Evolutionary conservation across 2,329 filamentous ascomycete genomes (phyloP).

Genomic region (Claviceps maximensis): DNA sequence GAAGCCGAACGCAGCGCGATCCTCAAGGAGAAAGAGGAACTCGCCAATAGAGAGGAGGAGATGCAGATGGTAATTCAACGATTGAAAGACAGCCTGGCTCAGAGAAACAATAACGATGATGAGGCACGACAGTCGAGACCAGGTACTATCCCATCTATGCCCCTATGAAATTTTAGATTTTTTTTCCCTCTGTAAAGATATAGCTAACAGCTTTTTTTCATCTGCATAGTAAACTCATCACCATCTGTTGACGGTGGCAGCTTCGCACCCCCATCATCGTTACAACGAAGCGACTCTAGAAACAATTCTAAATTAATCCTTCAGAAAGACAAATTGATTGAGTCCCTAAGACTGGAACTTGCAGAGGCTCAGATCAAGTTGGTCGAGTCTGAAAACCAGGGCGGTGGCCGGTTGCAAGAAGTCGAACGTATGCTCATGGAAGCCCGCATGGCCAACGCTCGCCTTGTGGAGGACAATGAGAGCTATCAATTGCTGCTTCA

Average conservation of each 20-base stretch:
- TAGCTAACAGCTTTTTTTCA: constrained; percentile 9
- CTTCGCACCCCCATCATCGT: constrained; percentile 74
- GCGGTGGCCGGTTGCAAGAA: constrained; percentile 74
- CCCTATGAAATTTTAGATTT: no score
- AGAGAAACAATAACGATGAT: constrained; percentile 50
- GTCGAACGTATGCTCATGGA: constrained; percentile 86
- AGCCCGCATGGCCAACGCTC: constrained; percentile 86
- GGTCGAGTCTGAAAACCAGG: constrained; percentile 85
- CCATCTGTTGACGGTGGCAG: constrained; percentile 61
- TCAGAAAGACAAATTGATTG: constrained; percentile 94
- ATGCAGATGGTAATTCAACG: constrained; percentile 83
- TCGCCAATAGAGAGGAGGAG: constrained; percentile 72
- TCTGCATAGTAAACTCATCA: constrained; percentile 37
- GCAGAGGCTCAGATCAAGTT: constrained; percentile 93
- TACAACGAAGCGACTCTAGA: constrained; percentile 77
- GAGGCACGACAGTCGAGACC: constrained; percentile 44
- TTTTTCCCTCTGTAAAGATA: background rate
- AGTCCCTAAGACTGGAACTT: constrained; percentile 79
- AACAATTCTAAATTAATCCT: constrained; percentile 82
- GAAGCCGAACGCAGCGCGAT: constrained; percentile 79
- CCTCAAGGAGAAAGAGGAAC: constrained; percentile 85
- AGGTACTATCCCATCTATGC: constrained; percentile 28
- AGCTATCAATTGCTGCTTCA: constrained; percentile 91
- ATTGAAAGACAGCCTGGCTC: constrained; percentile 76
- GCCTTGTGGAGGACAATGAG: constrained; percentile 96